Percentiles rank a stretch among this genome's conserved stretches.
phyloP scores from a whole-genome alignment of 352 stramenopile genomes.

The Globisporangium nagaii region DNA sequence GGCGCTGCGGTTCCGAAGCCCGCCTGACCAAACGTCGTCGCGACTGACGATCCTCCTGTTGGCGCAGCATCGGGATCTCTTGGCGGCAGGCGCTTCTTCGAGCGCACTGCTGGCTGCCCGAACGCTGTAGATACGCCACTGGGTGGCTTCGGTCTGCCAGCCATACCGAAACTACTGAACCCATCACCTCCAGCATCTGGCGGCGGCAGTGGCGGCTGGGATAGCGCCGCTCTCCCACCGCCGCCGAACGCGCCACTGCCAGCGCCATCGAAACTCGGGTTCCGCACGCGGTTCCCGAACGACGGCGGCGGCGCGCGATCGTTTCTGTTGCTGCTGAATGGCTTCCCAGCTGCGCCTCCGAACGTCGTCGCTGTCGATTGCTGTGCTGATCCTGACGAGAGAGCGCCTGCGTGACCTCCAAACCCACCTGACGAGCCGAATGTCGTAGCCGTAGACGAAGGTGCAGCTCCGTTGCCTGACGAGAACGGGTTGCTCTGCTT shows the following conservation, averaged over 20 bases:
- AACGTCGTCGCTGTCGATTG: slow-evolving; percentile 1
- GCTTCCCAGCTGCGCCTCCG: slow-evolving; percentile 1
- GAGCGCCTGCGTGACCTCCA: neutral
- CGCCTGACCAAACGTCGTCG: slow-evolving; percentile 4
- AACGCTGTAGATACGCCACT: slow-evolving; percentile 7
- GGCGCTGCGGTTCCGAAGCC: neutral
- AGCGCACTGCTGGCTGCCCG: slow-evolving; percentile 10
- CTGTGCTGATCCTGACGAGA: neutral
- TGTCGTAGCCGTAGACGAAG: neutral
- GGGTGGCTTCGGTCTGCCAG: slow-evolving; percentile 2
- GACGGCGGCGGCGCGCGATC: neutral
- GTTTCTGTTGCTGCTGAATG: neutral
- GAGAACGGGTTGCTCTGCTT: slow-evolving; percentile 12
- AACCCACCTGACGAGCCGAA: slow-evolving; percentile 2
- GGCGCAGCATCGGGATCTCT: neutral
- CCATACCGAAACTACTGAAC: slow-evolving; percentile 19
- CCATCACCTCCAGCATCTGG: neutral
- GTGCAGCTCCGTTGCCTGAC: neutral
- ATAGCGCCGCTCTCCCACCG: neutral
- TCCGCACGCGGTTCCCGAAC: slow-evolving; percentile 3
- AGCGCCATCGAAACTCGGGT: slow-evolving; percentile 1
- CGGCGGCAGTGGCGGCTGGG: neutral
- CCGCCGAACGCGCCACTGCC: neutral
- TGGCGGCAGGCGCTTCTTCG: slow-evolving; percentile 8
- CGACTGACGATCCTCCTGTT: neutral